These are phyloP conservation scores for Globisporangium irregulare DNA, from an alignment of 352 stramenopile species.

Conservation along the genomic window DNA sequence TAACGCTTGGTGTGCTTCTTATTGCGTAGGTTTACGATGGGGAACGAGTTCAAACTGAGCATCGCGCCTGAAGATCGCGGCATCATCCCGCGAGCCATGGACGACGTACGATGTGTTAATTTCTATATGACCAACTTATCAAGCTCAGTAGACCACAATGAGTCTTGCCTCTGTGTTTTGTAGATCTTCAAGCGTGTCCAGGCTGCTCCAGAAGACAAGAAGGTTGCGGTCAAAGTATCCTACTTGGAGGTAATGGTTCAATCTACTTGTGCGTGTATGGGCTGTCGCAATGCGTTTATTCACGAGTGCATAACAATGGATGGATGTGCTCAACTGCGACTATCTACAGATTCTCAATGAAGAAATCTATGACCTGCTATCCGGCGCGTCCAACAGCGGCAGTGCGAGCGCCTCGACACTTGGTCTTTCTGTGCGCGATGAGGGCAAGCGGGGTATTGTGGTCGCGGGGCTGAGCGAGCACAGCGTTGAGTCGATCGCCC, in stretches of 20 bases:
- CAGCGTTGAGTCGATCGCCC: slow-evolving; percentile 45
- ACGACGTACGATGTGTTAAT: slow-evolving; percentile 33
- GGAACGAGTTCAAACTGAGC: slow-evolving; percentile 64
- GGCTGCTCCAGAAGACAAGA: slow-evolving; percentile 23
- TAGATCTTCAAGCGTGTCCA: slow-evolving; percentile 55
- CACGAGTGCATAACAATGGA: background rate
- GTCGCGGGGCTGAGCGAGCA: slow-evolving; percentile 84
- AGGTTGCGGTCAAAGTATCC: slow-evolving; percentile 57
- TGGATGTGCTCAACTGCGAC: background rate
- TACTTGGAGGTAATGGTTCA: slow-evolving; percentile 56
- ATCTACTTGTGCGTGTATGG: background rate
- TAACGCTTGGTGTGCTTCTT: slow-evolving; percentile 12
- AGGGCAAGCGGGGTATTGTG: slow-evolving; percentile 88
- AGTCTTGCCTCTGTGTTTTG: background rate
- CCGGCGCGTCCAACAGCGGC: slow-evolving; percentile 1
- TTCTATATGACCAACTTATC: too few relatives aligned
- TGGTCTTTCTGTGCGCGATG: slow-evolving; percentile 80
- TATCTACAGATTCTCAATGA: slow-evolving; percentile 94
- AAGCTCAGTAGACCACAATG: too few relatives aligned
- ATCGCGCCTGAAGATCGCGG: slow-evolving; percentile 36
- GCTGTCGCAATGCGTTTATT: background rate
- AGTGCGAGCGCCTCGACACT: slow-evolving; percentile 16
- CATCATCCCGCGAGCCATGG: slow-evolving; percentile 82
- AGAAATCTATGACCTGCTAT: slow-evolving; percentile 94
- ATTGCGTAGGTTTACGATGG: slow-evolving; percentile 91